phyloP scores from a whole-genome alignment of 2,329 filamentous ascomycete genomes.

The Raffaelea albimanens region DNA sequence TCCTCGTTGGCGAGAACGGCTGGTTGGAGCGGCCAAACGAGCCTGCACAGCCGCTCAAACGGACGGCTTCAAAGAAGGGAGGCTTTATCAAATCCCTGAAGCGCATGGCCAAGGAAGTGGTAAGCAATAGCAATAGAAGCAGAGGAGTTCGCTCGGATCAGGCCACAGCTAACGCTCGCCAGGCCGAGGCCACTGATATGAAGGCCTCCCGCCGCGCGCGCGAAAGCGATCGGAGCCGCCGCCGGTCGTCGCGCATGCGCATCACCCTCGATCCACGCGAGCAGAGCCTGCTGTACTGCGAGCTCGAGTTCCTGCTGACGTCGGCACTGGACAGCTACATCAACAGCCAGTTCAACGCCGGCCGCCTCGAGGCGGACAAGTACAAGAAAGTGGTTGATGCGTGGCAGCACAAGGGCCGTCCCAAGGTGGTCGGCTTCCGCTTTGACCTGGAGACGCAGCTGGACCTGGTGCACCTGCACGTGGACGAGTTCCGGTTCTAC shows the following conservation, averaged over 20 bases:
- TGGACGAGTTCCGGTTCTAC: conserved; percentile 45
- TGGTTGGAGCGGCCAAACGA: conserved; percentile 40
- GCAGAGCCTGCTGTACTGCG: conserved; percentile 49
- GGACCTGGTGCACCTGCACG: conserved; percentile 41
- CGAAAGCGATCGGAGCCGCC: conserved; percentile 16
- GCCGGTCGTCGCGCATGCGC: conserved; percentile 22
- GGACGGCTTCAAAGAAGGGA: conserved; percentile 22
- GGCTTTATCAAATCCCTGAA: conserved; percentile 35
- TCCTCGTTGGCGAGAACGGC: conserved; percentile 43
- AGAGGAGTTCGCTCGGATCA: not conserved
- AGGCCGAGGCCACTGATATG: conserved; percentile 26
- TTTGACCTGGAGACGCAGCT: conserved; percentile 53
- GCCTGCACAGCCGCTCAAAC: conserved; percentile 15
- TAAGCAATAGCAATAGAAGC: conserved; percentile 19
- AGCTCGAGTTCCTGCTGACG: conserved; percentile 46
- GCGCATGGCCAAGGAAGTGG: conserved; percentile 46
- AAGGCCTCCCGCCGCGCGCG: conserved; percentile 23
- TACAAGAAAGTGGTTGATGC: conserved; percentile 40
- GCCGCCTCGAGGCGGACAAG: conserved; percentile 41
- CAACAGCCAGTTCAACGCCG: conserved; percentile 41
- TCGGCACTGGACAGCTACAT: conserved; percentile 43
- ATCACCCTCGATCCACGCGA: conserved; percentile 47
- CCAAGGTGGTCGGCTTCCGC: conserved; percentile 45
- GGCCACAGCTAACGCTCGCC: conserved; percentile 8
- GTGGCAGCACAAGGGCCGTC: conserved; percentile 44